phyloP scores from a whole-genome alignment of 768 basidiomycete genomes.

The Butyriboletus loyo region DNA sequence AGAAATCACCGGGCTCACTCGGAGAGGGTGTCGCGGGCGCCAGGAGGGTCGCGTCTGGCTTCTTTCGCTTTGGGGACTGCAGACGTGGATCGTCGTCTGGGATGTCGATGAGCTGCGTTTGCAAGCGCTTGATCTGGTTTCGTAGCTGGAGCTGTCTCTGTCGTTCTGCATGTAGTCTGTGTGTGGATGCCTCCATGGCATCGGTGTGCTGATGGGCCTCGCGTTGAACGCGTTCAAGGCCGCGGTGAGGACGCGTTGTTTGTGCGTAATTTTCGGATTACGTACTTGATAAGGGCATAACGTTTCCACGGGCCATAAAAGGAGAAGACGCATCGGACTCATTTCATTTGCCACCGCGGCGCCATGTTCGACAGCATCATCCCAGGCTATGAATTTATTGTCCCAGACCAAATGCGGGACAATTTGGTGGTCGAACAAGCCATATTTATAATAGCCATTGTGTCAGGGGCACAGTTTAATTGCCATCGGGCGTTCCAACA shows the following conservation, averaged over 20 bases:
- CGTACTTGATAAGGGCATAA: slow-evolving; percentile 11
- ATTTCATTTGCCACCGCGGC: slow-evolving; percentile 6
- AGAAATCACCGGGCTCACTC: slow-evolving; percentile 42
- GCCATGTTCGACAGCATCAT: slow-evolving; percentile 5
- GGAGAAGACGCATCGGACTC: slow-evolving; percentile 5
- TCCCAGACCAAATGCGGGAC: slow-evolving; percentile 1
- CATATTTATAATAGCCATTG: slow-evolving; percentile 9
- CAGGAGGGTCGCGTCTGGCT: slow-evolving; percentile 35
- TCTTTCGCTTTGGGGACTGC: slow-evolving; percentile 49
- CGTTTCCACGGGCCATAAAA: slow-evolving; percentile 10
- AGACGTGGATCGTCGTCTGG: slow-evolving; percentile 26
- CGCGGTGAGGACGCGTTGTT: slow-evolving; percentile 24
- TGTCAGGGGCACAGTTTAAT: slow-evolving; percentile 15
- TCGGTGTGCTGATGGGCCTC: background rate
- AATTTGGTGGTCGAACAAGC: background rate
- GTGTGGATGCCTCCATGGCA: slow-evolving; percentile 55
- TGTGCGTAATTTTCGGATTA: slow-evolving; percentile 14
- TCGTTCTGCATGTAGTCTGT: slow-evolving; percentile 37
- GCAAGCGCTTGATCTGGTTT: slow-evolving; percentile 52
- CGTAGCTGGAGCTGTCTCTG: slow-evolving; percentile 48
- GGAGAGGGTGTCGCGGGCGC: slow-evolving; percentile 62
- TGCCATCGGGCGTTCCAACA: slow-evolving; percentile 9
- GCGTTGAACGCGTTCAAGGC: slow-evolving; percentile 15
- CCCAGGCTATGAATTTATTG: slow-evolving; percentile 3
- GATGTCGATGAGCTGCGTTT: slow-evolving; percentile 49